Base-by-base conservation (phyloP, 768 basidiomycete species). In the Amanita rubescens region DNA sequence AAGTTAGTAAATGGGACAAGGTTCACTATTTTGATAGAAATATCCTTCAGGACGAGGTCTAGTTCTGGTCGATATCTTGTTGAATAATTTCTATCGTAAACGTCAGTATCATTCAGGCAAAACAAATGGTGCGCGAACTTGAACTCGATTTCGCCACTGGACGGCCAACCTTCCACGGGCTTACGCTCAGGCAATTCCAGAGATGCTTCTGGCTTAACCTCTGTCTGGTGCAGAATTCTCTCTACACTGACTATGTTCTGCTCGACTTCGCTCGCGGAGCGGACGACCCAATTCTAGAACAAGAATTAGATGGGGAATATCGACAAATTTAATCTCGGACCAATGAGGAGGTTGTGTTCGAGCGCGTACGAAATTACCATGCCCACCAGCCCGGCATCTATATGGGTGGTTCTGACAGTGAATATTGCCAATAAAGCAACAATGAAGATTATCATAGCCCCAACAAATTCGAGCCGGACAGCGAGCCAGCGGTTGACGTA, bases 161-260 rank as follows among this genome's bases (percentile, higher is more conserved):
- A 69, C 0, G 94, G 95, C 95, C 95, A 97, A 12, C 60, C 59
- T 1, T 65, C 63, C 30, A 65, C 60, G 0, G 85, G 83, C 44
- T 81, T 76, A 10, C 65, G 68, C 19, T 82, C 82, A 0, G 80
- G 75, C 15, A 89, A 71, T 55, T 90, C 85, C 39, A 78, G 75
- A 0, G 87, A 81, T 1, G 88, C 91, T 67, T 97, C 94, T 0
- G 83, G 73, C 15, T 73, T 61, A 15, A 95, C 73, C 6, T 85
- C 73, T 24, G 82, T 83, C 61, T 96, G 94, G 60, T 94, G 84
- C 24, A 89, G 66, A 49, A 94, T 86, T 5, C 92, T 84, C 65
- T 95, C 93, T 14, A 91, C 87, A 61, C 88, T 90, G 55, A 93
- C 90, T 60, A 92, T 85, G 59, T 90, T 90, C 60, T 93, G 88